Base-by-base conservation (phyloP, 495 filamentous ascomycete species). In the Hypomontagnella submonticulosa region DNA sequence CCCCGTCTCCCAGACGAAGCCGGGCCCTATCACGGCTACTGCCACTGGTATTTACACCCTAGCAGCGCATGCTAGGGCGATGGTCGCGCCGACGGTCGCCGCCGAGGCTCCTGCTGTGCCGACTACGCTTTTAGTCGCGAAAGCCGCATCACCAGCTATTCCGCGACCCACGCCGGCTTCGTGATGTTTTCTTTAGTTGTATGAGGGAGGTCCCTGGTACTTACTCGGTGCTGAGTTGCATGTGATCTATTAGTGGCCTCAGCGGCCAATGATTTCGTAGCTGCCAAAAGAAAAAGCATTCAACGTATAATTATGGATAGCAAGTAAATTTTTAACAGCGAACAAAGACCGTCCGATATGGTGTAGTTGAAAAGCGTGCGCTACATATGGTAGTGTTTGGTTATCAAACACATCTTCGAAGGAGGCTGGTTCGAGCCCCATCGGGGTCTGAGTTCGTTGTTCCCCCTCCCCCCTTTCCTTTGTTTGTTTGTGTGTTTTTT, bases 1-100 rank as follows among this genome's bases (percentile, higher is more conserved):
- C 27, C 43, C 58, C 0, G 61, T 71, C 2, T 67, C 42, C 32
- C 70, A 71, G 60, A 64, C 57, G 32, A 70, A 67, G 60, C 59
- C 64, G 11, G 61, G 38, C 1, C 46, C 55, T 6, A 65, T 69
- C 51, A 73, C 66, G 12, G 68, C 64, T 41, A 73, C 68, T 12
- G 65, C 61, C 32, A 67, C 61, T 16, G 71, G 65, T 18, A 23
- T 71, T 30, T 56, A 60, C 20, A 55, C 61, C 16, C 43, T 36
- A n/a, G 51, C 55, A 11, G 57, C 50, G 54, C 43, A 32, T 16
- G 54, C 32, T 19, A 58, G 15, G 8, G 58, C 34, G 4, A 48
- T 44, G 32, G 51, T 33, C 4, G n/a, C 40, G 36, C 40, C 56
- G n/a, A 40, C 59, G 13, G 40, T 32, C 10, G 13, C 60, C 15